A percentile compares a stretch with the other conserved stretches of the same genome.
Conservation (phyloP, 2,329 filamentous ascomycete genomes). For the Botryotinia convoluta region DNA sequence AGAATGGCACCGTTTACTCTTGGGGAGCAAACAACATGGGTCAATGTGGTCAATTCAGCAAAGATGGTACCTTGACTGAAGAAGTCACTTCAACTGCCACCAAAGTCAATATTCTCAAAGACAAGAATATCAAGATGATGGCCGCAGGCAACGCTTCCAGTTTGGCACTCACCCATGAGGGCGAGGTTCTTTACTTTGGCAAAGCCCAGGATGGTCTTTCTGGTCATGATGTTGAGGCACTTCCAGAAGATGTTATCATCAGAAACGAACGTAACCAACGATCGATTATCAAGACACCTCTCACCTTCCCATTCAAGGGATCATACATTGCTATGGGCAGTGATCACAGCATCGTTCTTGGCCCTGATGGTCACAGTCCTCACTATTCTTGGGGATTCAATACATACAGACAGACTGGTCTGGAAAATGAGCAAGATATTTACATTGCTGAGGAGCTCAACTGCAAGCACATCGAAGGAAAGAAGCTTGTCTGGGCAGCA, state of each 20-base stretch:
- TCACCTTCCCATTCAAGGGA: constrained; percentile 52
- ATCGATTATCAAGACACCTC: constrained; percentile 64
- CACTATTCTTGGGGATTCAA: constrained; percentile 75
- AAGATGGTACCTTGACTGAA: constrained; percentile 60
- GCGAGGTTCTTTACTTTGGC: constrained; percentile 61
- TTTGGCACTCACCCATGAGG: constrained; percentile 54
- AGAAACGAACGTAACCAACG: constrained; percentile 61
- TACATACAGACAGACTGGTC: constrained; percentile 75
- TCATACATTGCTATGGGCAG: constrained; percentile 62
- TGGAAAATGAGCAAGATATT: constrained; percentile 73
- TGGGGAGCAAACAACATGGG: constrained; percentile 89
- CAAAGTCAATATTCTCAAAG: constrained; percentile 59
- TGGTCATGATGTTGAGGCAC: constrained; percentile 54
- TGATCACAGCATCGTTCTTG: constrained; percentile 71
- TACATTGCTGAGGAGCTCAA: constrained; percentile 74
- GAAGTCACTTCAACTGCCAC: constrained; percentile 69
- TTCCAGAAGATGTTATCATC: constrained; percentile 53
- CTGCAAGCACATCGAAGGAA: constrained; percentile 75
- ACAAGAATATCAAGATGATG: constrained; percentile 51
- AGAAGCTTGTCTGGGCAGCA: constrained; percentile 71
- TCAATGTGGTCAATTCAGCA: constrained; percentile 62
- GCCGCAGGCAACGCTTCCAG: constrained; percentile 55
- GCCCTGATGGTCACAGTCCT: constrained; percentile 60
- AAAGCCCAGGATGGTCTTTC: constrained; percentile 54
- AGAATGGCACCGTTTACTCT: constrained; percentile 67